phyloP scores from a whole-genome alignment of 2,329 filamentous ascomycete species.

The Epichloe bromicola region DNA sequence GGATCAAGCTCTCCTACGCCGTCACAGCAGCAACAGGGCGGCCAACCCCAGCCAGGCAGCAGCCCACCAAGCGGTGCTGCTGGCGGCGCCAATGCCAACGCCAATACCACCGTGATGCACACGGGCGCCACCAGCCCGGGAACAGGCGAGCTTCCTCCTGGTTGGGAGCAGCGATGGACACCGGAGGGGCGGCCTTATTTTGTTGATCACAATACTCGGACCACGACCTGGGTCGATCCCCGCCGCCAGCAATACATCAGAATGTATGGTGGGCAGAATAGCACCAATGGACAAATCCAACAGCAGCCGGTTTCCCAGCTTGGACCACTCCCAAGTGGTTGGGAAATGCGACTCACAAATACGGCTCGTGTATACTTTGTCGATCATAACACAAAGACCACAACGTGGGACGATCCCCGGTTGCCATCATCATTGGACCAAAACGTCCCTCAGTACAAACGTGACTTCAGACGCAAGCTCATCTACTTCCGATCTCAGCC shows the following conservation, averaged over 20 bases:
- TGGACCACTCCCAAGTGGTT: conserved; percentile 87
- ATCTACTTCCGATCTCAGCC: conserved; percentile 99
- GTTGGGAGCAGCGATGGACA: conserved; percentile 93
- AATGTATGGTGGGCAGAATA: conserved; percentile 87
- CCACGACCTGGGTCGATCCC: conserved; percentile 97
- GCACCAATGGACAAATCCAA: conserved; percentile 75
- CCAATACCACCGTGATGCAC: conserved; percentile 73
- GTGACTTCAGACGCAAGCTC: conserved; percentile 92
- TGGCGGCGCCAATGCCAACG: conserved; percentile 21
- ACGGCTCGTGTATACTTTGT: conserved; percentile 98
- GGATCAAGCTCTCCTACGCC: conserved; percentile 83
- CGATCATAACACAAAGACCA: conserved; percentile 98
- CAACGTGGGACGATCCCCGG: conserved; percentile 95
- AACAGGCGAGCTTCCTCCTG: conserved; percentile 83
- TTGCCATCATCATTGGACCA: conserved; percentile 92
- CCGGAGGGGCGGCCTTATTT: conserved; percentile 93
- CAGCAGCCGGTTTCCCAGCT: conserved; percentile 96
- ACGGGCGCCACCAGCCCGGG: conserved; percentile 87
- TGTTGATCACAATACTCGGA: conserved; percentile 95
- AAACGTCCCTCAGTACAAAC: conserved; percentile 98
- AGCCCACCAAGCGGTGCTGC: conserved; percentile 10
- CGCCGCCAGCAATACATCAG: conserved; percentile 95
- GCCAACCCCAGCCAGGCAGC: conserved; percentile 26
- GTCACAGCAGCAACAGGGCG: conserved; percentile 35
- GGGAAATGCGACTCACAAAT: conserved; percentile 99